Conservation (phyloP, 345 rosid genomes). For the Aegle marmelos region DNA sequence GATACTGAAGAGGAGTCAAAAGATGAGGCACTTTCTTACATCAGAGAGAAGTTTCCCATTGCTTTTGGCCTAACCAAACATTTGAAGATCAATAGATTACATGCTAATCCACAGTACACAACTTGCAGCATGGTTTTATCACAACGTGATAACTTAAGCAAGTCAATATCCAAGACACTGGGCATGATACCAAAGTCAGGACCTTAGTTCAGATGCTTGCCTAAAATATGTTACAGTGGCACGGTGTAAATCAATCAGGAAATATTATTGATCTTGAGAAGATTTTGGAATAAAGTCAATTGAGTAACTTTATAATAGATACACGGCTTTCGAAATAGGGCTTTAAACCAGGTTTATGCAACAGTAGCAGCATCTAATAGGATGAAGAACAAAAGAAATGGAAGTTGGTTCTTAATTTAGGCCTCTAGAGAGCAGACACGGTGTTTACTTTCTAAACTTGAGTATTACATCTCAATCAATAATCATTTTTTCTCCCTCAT, state of each 20-base stretch:
- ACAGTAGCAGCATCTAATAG: background rate
- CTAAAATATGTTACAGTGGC: slow-evolving; percentile 21
- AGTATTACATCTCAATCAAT: slow-evolving; percentile 18
- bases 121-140: too few species aligned
- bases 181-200: slow-evolving; percentile 49
- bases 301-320: background rate
- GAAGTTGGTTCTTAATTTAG: too few species aligned
- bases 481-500: slow-evolving; percentile 46
- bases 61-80: slow-evolving; percentile 1
- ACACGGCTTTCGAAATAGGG: background rate
- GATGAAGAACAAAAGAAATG: background rate
- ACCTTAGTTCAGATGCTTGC: slow-evolving; percentile 46
- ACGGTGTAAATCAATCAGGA: background rate
- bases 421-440: too few species aligned
- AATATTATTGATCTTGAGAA: background rate
- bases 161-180: slow-evolving; percentile 30
- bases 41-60: slow-evolving; percentile 5
- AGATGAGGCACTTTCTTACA: background rate
- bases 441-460: background rate
- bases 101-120: too few species aligned
- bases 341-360: background rate
- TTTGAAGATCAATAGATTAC: too few species aligned
- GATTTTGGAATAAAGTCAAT: background rate
- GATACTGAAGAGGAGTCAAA: slow-evolving; percentile 8
- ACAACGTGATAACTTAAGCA: too few species aligned